Evolutionary conservation across 1,284 basidiomycete species (phyloP).

Genomic region (Hemileia vastatrix): DNA sequence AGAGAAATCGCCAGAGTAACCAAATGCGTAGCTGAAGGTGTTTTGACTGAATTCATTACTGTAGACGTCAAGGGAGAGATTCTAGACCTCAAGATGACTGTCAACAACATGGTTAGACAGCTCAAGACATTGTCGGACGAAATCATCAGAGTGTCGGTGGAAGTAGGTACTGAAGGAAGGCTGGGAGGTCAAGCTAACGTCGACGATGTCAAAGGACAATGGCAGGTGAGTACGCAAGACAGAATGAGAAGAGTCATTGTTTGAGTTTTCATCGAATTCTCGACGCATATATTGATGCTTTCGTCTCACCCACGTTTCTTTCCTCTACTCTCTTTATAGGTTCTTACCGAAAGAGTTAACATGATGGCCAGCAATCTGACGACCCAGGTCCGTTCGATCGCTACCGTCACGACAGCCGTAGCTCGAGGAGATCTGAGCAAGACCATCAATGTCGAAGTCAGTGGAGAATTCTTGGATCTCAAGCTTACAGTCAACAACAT

Average conservation of each 20-base stretch:
- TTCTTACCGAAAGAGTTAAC: conserved; percentile 50
- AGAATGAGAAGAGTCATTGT: conserved; percentile 34
- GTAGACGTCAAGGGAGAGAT: conserved; percentile 46
- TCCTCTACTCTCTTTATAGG: conserved; percentile 36
- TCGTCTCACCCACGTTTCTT: not conserved
- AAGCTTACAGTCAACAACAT: conserved; percentile 46
- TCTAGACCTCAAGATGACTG: conserved; percentile 44
- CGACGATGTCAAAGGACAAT: conserved; percentile 46
- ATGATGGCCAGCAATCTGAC: conserved; percentile 43
- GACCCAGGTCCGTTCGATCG: conserved; percentile 40
- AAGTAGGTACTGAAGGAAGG: conserved; percentile 82
- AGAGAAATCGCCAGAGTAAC: conserved; percentile 45
- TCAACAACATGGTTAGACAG: conserved; percentile 45
- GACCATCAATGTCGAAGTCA: conserved; percentile 45
- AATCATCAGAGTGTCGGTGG: conserved; percentile 70
- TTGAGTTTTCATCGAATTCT: too few species aligned
- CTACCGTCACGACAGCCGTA: conserved; percentile 44
- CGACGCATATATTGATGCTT: not conserved
- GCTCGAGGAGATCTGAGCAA: conserved; percentile 45
- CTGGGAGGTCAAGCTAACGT: conserved; percentile 78
- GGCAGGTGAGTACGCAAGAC: conserved; percentile 43
- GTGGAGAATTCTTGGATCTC: conserved; percentile 45
- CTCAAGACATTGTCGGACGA: conserved; percentile 47
- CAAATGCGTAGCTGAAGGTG: conserved; percentile 45
- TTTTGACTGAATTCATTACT: conserved; percentile 45